Percentiles rank a stretch among this genome's conserved stretches.
Evolutionary conservation across 768 basidiomycete species (phyloP).

Genomic region (Lactarius indigo): DNA sequence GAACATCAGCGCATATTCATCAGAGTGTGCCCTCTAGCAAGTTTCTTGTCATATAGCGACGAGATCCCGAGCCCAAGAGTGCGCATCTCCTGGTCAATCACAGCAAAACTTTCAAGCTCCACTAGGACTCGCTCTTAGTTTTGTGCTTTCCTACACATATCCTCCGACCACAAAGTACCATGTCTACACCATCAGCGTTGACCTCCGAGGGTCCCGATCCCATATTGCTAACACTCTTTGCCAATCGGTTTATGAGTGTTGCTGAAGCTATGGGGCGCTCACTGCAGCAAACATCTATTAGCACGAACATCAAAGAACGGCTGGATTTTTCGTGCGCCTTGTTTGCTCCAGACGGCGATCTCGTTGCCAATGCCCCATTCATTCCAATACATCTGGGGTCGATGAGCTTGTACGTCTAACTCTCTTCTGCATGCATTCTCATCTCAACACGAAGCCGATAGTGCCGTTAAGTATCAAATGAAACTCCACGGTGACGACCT

Average conservation of each 20-base stretch:
- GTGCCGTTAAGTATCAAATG: constrained; percentile 90
- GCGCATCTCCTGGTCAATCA: neutral
- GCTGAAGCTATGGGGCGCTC: constrained; percentile 95
- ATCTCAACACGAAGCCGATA: constrained; percentile 18
- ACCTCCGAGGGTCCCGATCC: constrained; percentile 59
- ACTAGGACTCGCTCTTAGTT: neutral
- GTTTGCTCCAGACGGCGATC: constrained; percentile 90
- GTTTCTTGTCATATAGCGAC: neutral
- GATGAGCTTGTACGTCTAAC: constrained; percentile 77
- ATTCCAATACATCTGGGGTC: constrained; percentile 85
- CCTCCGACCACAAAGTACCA: neutral
- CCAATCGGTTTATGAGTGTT: constrained; percentile 96
- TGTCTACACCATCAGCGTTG: neutral
- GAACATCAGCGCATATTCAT: neutral
- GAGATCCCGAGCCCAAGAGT: neutral
- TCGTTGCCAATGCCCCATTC: constrained; percentile 93
- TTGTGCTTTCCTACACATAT: neutral
- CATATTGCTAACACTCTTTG: constrained; percentile 85
- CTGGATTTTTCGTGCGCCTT: constrained; percentile 94
- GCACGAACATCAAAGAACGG: constrained; percentile 94
- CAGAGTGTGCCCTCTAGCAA: neutral
- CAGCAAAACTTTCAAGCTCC: neutral
- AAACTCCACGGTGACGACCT: constrained; percentile 63
- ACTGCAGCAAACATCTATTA: constrained; percentile 85
- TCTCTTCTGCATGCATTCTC: neutral